Percentiles rank a stretch among this genome's conserved stretches.
These are phyloP conservation scores for Cyclanthera cordifolia DNA, from an alignment of 306 rosid genomes.

Conservation along the genomic window DNA sequence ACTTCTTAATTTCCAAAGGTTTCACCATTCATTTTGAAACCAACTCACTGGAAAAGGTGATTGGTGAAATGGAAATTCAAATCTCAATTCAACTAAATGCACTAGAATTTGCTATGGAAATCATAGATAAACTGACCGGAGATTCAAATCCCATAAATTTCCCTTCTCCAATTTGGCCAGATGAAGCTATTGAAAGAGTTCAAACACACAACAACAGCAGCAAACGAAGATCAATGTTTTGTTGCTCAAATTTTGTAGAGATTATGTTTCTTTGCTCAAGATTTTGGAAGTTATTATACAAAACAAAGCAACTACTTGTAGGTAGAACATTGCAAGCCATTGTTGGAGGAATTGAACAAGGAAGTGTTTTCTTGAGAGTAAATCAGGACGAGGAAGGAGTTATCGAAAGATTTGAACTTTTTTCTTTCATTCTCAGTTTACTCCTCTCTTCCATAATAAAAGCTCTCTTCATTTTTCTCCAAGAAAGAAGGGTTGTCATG, in stretches of 20 bases:
- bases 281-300: slow-evolving; percentile 70
- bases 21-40: slow-evolving; percentile 60
- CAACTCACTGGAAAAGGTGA: slow-evolving; percentile 42
- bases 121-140: slow-evolving; percentile 38
- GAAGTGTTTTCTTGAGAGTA: slow-evolving; percentile 57
- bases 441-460: slow-evolving; percentile 83
- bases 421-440: slow-evolving; percentile 81
- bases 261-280: slow-evolving; percentile 64
- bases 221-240: slow-evolving; percentile 2
- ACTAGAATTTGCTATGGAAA: slow-evolving; percentile 75
- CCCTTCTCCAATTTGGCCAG: slow-evolving; percentile 24
- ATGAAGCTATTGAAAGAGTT: slow-evolving; percentile 19
- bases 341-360: slow-evolving; percentile 79
- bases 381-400: slow-evolving; percentile 62
- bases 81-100: slow-evolving; percentile 66
- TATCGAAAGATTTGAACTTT: slow-evolving; percentile 58
- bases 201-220: slow-evolving; percentile 8
- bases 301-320: slow-evolving; percentile 77
- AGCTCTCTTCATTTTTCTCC: slow-evolving; percentile 82
- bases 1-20: slow-evolving; percentile 64
- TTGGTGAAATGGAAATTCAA: slow-evolving; percentile 36
- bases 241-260: slow-evolving; percentile 32
- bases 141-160: slow-evolving; percentile 14
- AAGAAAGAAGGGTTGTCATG: slow-evolving; percentile 75
- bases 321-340: slow-evolving; percentile 82